Evolutionary conservation across 768 basidiomycete genomes (phyloP).

Genomic region (Podaxis carcinomalis): DNA sequence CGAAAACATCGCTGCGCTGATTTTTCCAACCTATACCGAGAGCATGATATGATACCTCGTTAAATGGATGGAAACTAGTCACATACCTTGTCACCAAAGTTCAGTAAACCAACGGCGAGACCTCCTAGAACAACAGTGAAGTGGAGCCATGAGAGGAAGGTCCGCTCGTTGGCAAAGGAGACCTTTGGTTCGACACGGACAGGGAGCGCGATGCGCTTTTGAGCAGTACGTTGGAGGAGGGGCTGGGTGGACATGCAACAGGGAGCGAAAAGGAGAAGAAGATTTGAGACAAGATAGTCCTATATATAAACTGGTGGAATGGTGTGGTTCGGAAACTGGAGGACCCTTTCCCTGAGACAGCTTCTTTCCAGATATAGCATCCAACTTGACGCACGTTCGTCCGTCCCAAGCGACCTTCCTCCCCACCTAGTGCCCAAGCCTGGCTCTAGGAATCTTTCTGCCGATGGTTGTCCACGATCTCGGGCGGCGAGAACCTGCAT

Average conservation of each 20-base stretch:
- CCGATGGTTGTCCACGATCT: no score
- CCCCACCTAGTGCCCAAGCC: no score
- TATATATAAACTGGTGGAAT: not conserved
- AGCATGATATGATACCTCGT: not conserved
- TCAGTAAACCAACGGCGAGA: conserved; percentile 90
- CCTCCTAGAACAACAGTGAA: conserved; percentile 98
- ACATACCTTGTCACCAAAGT: conserved; percentile 92
- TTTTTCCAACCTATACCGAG: conserved; percentile 71
- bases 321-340: not conserved
- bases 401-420: no score
- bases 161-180: conserved; percentile 91
- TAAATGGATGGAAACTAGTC: not conserved
- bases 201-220: conserved; percentile 95
- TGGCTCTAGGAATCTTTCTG: no score
- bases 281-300: not conserved
- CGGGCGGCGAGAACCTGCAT: no score
- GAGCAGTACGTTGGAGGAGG: conserved; percentile 89
- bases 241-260: conserved; percentile 91
- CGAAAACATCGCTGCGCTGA: conserved; percentile 96
- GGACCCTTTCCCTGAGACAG: not conserved
- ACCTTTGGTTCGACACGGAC: conserved; percentile 94
- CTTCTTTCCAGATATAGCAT: not conserved
- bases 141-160: conserved; percentile 98
- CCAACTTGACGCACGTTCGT: conserved; percentile 13
- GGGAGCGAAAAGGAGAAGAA: conserved; percentile 10